phyloP scores from a whole-genome alignment of 108 stramenopile species.

The Nitzschia sp. region DNA sequence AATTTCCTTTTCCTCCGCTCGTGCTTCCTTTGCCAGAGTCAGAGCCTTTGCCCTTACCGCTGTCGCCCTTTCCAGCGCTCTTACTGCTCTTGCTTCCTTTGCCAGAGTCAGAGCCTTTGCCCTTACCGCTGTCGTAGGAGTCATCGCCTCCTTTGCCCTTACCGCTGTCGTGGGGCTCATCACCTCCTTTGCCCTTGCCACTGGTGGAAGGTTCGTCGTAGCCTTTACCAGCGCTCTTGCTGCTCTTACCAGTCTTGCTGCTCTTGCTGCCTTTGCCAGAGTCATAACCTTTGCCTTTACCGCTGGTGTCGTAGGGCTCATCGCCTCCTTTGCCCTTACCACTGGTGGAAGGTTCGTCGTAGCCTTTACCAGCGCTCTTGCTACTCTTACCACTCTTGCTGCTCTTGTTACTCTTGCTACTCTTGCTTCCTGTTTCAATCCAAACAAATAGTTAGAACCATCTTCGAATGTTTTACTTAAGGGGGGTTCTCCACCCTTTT shows the following conservation, averaged over 20 bases:
- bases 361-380: neutral
- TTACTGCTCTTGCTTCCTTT: neutral
- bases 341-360: neutral
- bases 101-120: neutral
- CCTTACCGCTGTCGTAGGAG: neutral
- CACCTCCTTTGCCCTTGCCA: neutral
- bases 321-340: constrained; percentile 2
- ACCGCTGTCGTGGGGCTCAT: neutral
- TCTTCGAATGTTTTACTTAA: too few species aligned
- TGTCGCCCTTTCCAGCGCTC: too few species aligned
- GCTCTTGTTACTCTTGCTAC: neutral
- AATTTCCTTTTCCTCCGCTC: too few species aligned
- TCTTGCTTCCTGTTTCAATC: neutral
- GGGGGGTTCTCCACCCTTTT: too few species aligned
- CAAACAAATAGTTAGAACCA: too few species aligned
- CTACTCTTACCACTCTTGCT: neutral
- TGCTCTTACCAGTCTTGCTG: neutral
- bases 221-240: neutral
- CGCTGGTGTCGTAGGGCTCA: neutral
- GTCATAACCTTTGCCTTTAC: neutral
- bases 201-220: neutral
- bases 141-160: neutral
- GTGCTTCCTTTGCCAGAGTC: too few species aligned
- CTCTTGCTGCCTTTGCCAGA: neutral
- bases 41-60: neutral